These are phyloP conservation scores for Centella asiatica DNA, from an alignment of 129 eudicot species.

Conservation along the genomic window DNA sequence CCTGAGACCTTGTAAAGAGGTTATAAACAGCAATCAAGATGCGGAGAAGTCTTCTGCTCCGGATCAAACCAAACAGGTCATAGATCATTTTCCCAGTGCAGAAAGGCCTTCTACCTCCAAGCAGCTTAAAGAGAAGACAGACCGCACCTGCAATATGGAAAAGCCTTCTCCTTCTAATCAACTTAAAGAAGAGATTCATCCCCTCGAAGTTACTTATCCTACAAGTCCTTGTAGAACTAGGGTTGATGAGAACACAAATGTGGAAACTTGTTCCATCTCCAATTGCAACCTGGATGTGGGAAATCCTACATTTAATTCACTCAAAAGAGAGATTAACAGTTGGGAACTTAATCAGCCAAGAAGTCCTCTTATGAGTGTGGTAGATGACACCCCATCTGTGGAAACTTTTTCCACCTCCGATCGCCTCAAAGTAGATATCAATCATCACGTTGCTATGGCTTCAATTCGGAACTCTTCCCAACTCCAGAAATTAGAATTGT, in stretches of 20 bases:
- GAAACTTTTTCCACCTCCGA: slow-evolving; percentile 21
- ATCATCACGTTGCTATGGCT: slow-evolving; percentile 2
- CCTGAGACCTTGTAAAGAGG: slow-evolving; percentile 7
- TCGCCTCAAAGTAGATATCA: slow-evolving; percentile 17
- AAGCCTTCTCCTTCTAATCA: slow-evolving; percentile 6
- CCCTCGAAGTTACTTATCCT: background rate
- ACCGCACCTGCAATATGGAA: background rate
- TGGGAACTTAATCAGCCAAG: slow-evolving; percentile 3
- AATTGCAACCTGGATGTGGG: slow-evolving; percentile 1
- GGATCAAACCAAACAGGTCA: background rate
- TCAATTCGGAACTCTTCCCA: slow-evolving; percentile 1
- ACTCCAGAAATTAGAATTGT: slow-evolving; percentile 4
- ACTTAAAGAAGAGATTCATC: slow-evolving; percentile 11
- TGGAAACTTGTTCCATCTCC: slow-evolving; percentile 2
- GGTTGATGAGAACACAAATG: slow-evolving; percentile 6
- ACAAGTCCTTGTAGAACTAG: background rate
- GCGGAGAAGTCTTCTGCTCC: background rate
- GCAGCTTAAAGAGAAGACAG: slow-evolving; percentile 13
- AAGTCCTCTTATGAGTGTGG: background rate
- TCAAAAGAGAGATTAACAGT: slow-evolving; percentile 7
- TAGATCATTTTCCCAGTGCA: background rate
- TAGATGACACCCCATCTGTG: slow-evolving; percentile 18
- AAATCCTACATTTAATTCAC: slow-evolving; percentile 12
- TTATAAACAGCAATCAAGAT: background rate
- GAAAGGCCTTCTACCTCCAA: slow-evolving; percentile 4